These are phyloP conservation scores for Ophiostoma piceae DNA, from an alignment of 2,329 filamentous ascomycete species.

Conservation along the genomic window DNA sequence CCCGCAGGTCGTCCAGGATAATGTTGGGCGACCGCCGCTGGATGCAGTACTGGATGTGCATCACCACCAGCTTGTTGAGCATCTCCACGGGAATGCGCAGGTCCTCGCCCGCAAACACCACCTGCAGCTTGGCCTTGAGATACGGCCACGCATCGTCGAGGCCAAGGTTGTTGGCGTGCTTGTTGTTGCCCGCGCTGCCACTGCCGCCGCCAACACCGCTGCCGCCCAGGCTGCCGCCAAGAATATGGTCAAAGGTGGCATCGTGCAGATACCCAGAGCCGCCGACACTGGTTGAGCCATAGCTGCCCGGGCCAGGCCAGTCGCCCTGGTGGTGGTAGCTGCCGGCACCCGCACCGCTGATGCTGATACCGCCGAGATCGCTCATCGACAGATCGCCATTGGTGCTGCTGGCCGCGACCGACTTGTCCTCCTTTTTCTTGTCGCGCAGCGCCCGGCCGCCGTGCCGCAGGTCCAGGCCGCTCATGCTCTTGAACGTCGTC, in stretches of 20 bases:
- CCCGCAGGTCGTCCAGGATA: conserved; percentile 70
- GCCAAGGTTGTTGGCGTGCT: conserved; percentile 65
- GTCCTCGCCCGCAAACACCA: conserved; percentile 77
- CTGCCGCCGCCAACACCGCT: conserved; percentile 37
- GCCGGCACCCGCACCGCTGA: conserved; percentile 16
- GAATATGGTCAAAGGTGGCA: conserved; percentile 36
- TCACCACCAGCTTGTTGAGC: conserved; percentile 71
- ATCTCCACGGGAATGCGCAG: conserved; percentile 75
- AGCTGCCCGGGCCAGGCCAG: conserved; percentile 51
- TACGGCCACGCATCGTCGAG: conserved; percentile 78
- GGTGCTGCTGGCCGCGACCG: conserved; percentile 30
- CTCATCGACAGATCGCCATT: conserved; percentile 37
- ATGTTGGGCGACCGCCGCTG: conserved; percentile 65
- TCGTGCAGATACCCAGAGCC: conserved; percentile 29
- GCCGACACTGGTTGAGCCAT: conserved; percentile 34
- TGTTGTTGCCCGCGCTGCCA: conserved; percentile 50
- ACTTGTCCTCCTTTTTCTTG: conserved; percentile 64
- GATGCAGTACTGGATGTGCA: conserved; percentile 73
- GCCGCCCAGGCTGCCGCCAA: conserved; percentile 40
- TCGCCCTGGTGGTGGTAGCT: conserved; percentile 30
- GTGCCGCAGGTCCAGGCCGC: conserved; percentile 71
- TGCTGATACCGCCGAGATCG: conserved; percentile 35
- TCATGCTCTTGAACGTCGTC: conserved; percentile 74
- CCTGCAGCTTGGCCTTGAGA: conserved; percentile 67
- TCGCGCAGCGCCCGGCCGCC: conserved; percentile 71